phyloP scores from a whole-genome alignment of 495 filamentous ascomycete species.

The Penicillium parvum region DNA sequence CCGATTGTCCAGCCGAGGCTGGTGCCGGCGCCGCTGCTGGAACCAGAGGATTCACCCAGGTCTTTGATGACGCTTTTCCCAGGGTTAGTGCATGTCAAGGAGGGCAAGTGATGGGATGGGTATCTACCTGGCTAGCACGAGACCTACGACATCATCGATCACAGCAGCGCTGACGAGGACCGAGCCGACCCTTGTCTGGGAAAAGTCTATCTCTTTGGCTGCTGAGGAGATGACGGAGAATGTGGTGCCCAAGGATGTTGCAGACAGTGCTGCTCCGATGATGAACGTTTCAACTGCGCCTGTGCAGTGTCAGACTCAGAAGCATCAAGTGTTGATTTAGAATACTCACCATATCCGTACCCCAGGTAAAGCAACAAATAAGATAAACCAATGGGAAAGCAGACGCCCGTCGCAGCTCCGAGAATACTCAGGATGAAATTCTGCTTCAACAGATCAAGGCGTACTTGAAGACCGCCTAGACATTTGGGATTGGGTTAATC shows the following conservation, averaged over 20 bases:
- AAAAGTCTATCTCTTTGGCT: constrained; percentile 22
- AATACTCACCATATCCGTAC: constrained; percentile 25
- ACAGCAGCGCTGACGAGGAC: constrained; percentile 59
- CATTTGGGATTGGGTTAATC: constrained; percentile 1
- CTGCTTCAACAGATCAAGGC: constrained; percentile 31
- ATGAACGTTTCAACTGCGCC: constrained; percentile 37
- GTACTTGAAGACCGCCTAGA: constrained; percentile 28
- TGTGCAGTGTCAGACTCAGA: constrained; percentile 3
- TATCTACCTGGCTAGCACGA: constrained; percentile 40
- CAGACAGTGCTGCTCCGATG: constrained; percentile 30
- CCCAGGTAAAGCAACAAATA: constrained; percentile 30
- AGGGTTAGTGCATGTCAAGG: too few species aligned
- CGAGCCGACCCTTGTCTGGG: constrained; percentile 30
- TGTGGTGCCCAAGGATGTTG: constrained; percentile 34
- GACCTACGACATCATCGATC: constrained; percentile 76
- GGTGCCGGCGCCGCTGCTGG: constrained; percentile 19
- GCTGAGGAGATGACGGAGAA: constrained; percentile 32
- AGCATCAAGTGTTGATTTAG: not conserved
- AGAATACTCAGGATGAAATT: constrained; percentile 29
- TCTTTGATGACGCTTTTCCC: constrained; percentile 48
- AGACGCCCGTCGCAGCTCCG: constrained; percentile 29
- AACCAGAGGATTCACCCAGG: constrained; percentile 28
- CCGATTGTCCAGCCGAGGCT: constrained; percentile 43
- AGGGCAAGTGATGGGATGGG: too few species aligned
- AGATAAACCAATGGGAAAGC: constrained; percentile 31